Conservation (phyloP, 257 asterid genomes). For the Leptodermis oblonga region DNA sequence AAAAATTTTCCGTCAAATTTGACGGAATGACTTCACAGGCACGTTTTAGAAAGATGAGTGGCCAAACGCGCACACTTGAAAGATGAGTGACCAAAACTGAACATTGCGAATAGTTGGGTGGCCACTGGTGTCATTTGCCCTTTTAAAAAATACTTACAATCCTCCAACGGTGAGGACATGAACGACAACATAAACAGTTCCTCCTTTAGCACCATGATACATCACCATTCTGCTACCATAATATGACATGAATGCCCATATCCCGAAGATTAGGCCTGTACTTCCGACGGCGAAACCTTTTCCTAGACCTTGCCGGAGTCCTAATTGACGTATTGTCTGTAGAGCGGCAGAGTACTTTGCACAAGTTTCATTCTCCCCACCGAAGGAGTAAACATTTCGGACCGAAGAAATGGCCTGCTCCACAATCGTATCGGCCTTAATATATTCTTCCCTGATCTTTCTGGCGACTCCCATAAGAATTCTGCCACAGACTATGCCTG, state of each 20-base stretch:
- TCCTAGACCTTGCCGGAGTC: slow-evolving; percentile 69
- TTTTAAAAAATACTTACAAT: too few relatives aligned
- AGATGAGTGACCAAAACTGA: too few relatives aligned
- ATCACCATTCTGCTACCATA: too few relatives aligned
- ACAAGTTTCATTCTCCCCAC: slow-evolving; percentile 54
- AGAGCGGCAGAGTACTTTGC: slow-evolving; percentile 55
- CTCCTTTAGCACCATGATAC: slow-evolving; percentile 67
- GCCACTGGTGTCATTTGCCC: too few relatives aligned
- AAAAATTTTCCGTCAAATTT: too few relatives aligned
- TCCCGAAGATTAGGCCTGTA: too few relatives aligned
- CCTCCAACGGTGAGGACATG: slow-evolving; percentile 72
- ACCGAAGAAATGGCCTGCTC: slow-evolving; percentile 75
- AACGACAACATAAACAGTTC: slow-evolving; percentile 79
- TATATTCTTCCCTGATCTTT: slow-evolving; percentile 58
- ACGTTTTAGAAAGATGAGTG: too few relatives aligned
- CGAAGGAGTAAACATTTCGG: slow-evolving; percentile 78
- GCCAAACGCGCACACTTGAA: too few relatives aligned
- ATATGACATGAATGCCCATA: slow-evolving; percentile 75
- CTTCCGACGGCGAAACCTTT: slow-evolving; percentile 87
- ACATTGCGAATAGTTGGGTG: too few relatives aligned
- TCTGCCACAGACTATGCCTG: slow-evolving; percentile 60
- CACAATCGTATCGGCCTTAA: slow-evolving; percentile 54
- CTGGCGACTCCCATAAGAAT: slow-evolving; percentile 58
- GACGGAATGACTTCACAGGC: too few relatives aligned
- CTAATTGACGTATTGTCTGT: slow-evolving; percentile 59